Base-by-base conservation (phyloP, 2,329 filamentous ascomycete species). In the Ophiostoma ulmi region DNA sequence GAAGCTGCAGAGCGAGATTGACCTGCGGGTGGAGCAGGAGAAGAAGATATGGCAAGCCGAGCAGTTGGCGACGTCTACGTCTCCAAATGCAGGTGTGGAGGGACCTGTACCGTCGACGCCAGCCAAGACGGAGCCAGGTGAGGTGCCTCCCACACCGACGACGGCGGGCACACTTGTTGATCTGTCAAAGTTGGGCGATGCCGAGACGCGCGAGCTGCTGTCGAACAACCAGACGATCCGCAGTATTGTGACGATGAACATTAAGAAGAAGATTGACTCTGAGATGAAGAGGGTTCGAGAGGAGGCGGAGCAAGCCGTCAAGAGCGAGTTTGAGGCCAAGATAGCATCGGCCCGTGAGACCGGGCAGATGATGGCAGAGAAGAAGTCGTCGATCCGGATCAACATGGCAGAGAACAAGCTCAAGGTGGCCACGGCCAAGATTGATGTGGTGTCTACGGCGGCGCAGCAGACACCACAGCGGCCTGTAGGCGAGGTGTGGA, bases 401-500 rank as follows among this genome's bases (percentile, higher is more conserved):
- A 94, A 93, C 77, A 91, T 96, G 88, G 83, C 88, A 6, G 90
- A 94, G 75, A 91, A 90, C 75, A 88, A 90, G 77, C 81, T 85
- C 66, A 87, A 85, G 73, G 81, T 82, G 10, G 87, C 89, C 0
- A 84, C 84, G 68, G 91, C 90, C 5, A 96, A 95, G 81, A 81
- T 96, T 41, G 86, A 87, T 1, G 87, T 95, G 1, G 91, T 98
- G 3, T 87, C 93, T 76, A 91, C 88, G 66, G 94, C 94, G 14
- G 93, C 91, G 0, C 85, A 85, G n/a, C 91, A 97, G 67, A 97
- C 94, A 0, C 94, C 94, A 0, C 85, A 94, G 75, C 89, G 88
- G 77, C 88, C 93, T 0, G 93, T 98, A 4, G 87, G 83, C 11
- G 93, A 97, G 79, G 94, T 97, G 0, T 97, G 92, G 91, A 88